phyloP scores from a whole-genome alignment of 2,329 filamentous ascomycete species.

The Exophiala xenobiotica region DNA sequence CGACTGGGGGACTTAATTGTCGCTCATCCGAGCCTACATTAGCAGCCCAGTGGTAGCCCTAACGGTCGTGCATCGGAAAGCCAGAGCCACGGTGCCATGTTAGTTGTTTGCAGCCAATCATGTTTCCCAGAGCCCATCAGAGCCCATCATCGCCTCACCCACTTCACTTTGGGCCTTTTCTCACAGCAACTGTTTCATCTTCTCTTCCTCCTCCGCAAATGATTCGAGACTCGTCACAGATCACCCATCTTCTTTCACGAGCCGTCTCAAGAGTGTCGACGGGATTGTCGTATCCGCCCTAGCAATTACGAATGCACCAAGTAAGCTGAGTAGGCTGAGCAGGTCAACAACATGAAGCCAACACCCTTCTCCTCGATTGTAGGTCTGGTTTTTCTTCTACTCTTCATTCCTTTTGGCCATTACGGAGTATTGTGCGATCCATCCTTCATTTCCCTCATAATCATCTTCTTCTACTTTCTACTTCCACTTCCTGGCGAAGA shows the following conservation, averaged over 20 bases:
- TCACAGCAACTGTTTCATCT: constrained; percentile 18
- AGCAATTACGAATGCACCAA: not conserved
- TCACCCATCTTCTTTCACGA: constrained; percentile 12
- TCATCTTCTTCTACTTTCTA: constrained; percentile 3
- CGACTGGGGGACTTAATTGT: too few relatives aligned
- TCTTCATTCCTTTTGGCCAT: not conserved
- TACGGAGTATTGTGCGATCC: too few relatives aligned
- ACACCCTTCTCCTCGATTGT: not conserved
- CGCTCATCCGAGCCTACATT: too few relatives aligned
- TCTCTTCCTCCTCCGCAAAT: constrained; percentile 1
- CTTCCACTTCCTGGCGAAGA: not conserved
- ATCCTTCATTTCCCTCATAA: not conserved
- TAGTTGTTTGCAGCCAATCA: too few relatives aligned
- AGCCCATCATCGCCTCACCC: not conserved
- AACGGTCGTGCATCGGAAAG: not conserved
- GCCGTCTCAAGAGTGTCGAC: constrained; percentile 15
- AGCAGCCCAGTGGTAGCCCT: too few relatives aligned
- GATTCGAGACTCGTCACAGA: constrained; percentile 17
- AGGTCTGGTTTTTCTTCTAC: not conserved
- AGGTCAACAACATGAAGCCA: not conserved
- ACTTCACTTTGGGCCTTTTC: not conserved
- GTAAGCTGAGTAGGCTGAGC: not conserved
- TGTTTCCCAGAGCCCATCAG: too few relatives aligned
- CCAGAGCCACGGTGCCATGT: too few relatives aligned
- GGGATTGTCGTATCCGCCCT: not conserved